phyloP scores from a whole-genome alignment of 306 rosid species.

The Spatholobus suberectus region DNA sequence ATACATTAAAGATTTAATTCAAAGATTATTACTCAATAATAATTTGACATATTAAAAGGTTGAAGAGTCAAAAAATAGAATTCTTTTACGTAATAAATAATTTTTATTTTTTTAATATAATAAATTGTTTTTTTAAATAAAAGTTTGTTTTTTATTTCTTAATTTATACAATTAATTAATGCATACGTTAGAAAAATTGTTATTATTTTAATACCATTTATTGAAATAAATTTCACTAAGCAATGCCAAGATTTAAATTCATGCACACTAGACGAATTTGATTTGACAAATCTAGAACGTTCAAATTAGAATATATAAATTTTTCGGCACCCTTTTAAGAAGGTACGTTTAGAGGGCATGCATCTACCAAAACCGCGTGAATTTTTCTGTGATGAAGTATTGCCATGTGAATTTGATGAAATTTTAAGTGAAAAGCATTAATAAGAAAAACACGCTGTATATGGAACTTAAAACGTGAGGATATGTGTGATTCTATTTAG shows the following conservation, averaged over 20 bases:
- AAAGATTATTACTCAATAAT: neutral
- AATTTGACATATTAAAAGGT: too few species aligned
- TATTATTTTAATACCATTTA: neutral
- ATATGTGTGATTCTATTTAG: neutral
- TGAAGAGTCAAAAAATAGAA: too few species aligned
- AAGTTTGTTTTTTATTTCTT: neutral
- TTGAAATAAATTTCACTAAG: neutral
- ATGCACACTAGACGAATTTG: neutral
- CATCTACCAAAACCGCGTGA: conserved; percentile 1
- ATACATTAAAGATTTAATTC: neutral
- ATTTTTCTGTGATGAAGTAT: too few species aligned
- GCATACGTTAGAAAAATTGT: too few species aligned
- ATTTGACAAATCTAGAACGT: too few species aligned
- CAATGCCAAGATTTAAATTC: neutral
- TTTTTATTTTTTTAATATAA: too few species aligned
- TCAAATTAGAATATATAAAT: too few species aligned
- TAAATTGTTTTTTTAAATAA: too few species aligned
- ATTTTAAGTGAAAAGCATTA: neutral
- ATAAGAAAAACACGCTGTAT: neutral
- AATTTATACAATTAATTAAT: neutral
- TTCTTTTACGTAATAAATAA: too few species aligned
- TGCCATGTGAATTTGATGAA: neutral
- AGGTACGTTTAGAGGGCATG: neutral
- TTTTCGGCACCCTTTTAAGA: neutral
- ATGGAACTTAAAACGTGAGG: conserved; percentile 1